A percentile compares a stretch with the other conserved stretches of the same genome.
Evolutionary conservation across 257 asterid species (phyloP).

Genomic region (Nicotiana knightiana): DNA sequence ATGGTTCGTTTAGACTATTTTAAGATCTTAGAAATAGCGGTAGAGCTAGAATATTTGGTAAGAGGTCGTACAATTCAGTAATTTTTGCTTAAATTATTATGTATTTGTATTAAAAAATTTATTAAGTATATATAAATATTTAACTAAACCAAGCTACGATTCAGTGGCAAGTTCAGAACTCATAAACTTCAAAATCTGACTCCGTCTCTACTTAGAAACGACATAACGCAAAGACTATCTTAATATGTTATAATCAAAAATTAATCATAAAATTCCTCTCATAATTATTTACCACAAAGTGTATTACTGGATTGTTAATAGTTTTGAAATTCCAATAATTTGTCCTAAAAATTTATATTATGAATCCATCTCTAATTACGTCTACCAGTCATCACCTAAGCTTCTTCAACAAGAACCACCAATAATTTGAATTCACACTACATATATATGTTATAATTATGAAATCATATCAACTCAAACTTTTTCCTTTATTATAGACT

Average conservation of each 20-base stretch:
- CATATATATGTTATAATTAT: constrained; percentile 11
- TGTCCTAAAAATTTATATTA: not conserved
- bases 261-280: too few relatives aligned
- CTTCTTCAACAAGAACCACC: constrained; percentile 12
- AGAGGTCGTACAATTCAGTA: too few relatives aligned
- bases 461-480: constrained; percentile 41
- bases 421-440: constrained; percentile 25
- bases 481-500: not conserved
- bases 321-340: too few relatives aligned
- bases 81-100: not conserved
- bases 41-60: too few relatives aligned
- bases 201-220: too few relatives aligned
- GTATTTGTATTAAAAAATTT: not conserved
- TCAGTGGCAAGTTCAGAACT: too few relatives aligned
- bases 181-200: too few relatives aligned
- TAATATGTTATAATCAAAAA: too few relatives aligned
- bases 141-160: too few relatives aligned
- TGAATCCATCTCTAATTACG: not conserved
- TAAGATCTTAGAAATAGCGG: not conserved
- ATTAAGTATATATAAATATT: too few relatives aligned
- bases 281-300: not conserved
- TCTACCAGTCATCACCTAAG: not conserved
- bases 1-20: not conserved
- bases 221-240: too few relatives aligned
- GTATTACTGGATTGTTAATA: not conserved